Conservation (phyloP, 2,329 filamentous ascomycete genomes). For the Diaporthe ampelina region DNA sequence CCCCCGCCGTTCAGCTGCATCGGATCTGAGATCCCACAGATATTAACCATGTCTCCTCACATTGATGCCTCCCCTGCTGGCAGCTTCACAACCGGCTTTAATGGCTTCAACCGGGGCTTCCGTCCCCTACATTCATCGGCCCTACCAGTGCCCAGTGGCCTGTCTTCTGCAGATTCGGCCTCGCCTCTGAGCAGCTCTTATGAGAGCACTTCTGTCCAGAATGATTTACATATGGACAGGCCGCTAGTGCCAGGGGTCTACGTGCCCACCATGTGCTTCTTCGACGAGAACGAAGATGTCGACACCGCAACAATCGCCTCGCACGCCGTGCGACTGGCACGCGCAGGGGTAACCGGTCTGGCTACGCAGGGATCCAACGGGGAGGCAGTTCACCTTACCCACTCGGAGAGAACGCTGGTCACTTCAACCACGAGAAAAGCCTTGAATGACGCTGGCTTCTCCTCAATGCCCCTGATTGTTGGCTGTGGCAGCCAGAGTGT, state of each 20-base stretch:
- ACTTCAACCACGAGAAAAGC: slow-evolving; percentile 79
- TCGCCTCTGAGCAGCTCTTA: slow-evolving; percentile 59
- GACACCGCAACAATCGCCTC: slow-evolving; percentile 72
- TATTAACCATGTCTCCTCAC: slow-evolving; percentile 59
- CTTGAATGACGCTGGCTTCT: slow-evolving; percentile 75
- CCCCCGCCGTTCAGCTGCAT: slow-evolving; percentile 27
- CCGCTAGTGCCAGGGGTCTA: slow-evolving; percentile 70
- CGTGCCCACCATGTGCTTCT: slow-evolving; percentile 82
- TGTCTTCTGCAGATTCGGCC: slow-evolving; percentile 49
- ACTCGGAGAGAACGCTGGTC: slow-evolving; percentile 77
- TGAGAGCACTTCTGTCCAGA: slow-evolving; percentile 54
- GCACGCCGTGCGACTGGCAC: slow-evolving; percentile 78
- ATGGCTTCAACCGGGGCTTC: slow-evolving; percentile 50
- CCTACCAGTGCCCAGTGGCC: slow-evolving; percentile 47
- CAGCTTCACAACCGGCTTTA: slow-evolving; percentile 60
- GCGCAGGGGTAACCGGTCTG: slow-evolving; percentile 79
- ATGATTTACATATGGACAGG: slow-evolving; percentile 51
- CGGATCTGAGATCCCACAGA: slow-evolving; percentile 15
- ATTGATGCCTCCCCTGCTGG: slow-evolving; percentile 62
- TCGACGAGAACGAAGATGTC: slow-evolving; percentile 75
- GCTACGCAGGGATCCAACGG: slow-evolving; percentile 87
- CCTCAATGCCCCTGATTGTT: slow-evolving; percentile 79
- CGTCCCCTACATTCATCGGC: slow-evolving; percentile 50
- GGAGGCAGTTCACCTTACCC: slow-evolving; percentile 83
- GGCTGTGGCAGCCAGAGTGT: slow-evolving; percentile 82